phyloP scores from a whole-genome alignment of 2,329 filamentous ascomycete species.

The Trichoderma harzianum region DNA sequence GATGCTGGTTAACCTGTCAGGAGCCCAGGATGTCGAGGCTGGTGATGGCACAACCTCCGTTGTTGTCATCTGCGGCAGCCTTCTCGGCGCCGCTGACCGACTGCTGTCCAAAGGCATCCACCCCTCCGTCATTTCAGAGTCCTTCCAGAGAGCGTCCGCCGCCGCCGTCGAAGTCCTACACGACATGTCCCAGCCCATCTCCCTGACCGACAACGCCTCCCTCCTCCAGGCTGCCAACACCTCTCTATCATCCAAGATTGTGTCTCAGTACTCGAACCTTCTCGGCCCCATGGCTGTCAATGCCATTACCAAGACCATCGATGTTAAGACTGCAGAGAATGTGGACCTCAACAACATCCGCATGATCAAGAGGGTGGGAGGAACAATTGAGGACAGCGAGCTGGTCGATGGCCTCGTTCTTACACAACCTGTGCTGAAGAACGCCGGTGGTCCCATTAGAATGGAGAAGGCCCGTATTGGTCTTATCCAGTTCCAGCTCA shows the following conservation, averaged over 20 bases:
- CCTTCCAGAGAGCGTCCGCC: constrained; percentile 90
- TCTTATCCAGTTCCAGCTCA: constrained; percentile 97
- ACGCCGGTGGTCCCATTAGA: constrained; percentile 80
- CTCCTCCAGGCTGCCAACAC: constrained; percentile 96
- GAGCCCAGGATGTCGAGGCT: constrained; percentile 96
- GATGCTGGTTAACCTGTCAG: constrained; percentile 96
- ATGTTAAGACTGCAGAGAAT: constrained; percentile 91
- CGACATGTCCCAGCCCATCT: constrained; percentile 93
- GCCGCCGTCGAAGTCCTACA: constrained; percentile 87
- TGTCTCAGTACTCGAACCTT: constrained; percentile 92
- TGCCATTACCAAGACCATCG: constrained; percentile 91
- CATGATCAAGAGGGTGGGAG: constrained; percentile 95
- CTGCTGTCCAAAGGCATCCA: constrained; percentile 92
- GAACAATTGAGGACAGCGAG: constrained; percentile 97
- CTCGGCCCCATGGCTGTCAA: constrained; percentile 98
- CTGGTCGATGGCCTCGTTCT: constrained; percentile 93
- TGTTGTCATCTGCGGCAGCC: constrained; percentile 93
- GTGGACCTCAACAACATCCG: constrained; percentile 95
- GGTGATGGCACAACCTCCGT: constrained; percentile 98
- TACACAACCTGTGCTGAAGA: constrained; percentile 90
- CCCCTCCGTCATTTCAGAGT: constrained; percentile 94
- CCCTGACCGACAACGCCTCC: constrained; percentile 80
- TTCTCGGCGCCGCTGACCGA: constrained; percentile 89
- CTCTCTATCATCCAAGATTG: constrained; percentile 96
- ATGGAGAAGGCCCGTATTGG: constrained; percentile 98